Evolutionary conservation across 352 stramenopile species (phyloP), one percentile per base, ranked within the genome.

Genomic region (Globisporangium nunn): DNA sequence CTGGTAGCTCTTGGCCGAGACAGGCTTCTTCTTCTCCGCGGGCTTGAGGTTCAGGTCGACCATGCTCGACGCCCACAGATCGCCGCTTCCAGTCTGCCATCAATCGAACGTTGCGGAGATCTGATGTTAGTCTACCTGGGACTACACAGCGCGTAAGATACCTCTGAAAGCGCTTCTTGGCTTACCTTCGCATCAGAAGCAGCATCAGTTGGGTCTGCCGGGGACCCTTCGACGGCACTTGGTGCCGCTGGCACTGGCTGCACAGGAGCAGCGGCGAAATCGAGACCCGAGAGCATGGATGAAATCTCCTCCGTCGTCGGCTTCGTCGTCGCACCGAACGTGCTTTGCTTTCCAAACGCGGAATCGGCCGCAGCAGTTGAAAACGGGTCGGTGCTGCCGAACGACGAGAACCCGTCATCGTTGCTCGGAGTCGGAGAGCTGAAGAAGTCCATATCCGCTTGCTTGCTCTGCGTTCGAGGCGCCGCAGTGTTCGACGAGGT

Each of bases 31-130:
- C 54, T 81, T 75, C 50, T 81, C 61, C 23, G 71, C 53, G 1
- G 72, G 66, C 29, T 86, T 87, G 41, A 92, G 61, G 60, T 92
- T 86, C 45, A 92, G 57, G 43, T 90, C 78, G 28, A 90, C 79
- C 63, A 92, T 90, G 50, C 64, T 72, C 41, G 82, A 88, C 4
- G 71, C 74, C 82, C 82, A 90, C 58, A 92, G 52, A 59, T 88
- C 78, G 14, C 81, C 68, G 30, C 66, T 81, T 33, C 45, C 63
- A 29, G 65, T 74, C 70, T 82, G 52, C 29, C 17, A 60, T 12
- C n/a, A 39, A 10, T 10, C 43, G 37, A 48, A 1, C 43, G n/a
- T 48, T 12, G 7, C n/a, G 29, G 29, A 6, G 29, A 48, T 17
- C 7, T 5, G 12, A 5, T 47, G 41, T 28, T 4, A 18, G 41